phyloP scores from a whole-genome alignment of 148 eudicot genomes.

The Vaccinium myrtillus region DNA sequence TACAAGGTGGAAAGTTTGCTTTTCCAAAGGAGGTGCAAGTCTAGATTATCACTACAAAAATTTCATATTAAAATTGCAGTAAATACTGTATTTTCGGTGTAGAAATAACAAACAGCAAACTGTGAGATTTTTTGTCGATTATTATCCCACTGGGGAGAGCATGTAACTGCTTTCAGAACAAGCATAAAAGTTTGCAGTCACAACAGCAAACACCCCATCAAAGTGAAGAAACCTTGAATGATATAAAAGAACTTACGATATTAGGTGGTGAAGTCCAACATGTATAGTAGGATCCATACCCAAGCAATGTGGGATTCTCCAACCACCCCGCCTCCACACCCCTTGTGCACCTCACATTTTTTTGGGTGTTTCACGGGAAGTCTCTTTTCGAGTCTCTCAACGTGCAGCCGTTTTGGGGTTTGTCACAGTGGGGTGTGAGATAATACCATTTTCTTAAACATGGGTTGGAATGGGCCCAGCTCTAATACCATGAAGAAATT shows the following conservation, averaged over 20 bases:
- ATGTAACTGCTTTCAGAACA: constrained; percentile 6
- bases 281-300: not conserved
- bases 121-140: too few species aligned
- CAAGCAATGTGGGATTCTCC: not conserved
- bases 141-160: not conserved
- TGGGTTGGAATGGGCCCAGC: not conserved
- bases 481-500: not conserved
- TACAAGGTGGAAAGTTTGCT: not conserved
- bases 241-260: not conserved
- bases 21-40: not conserved
- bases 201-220: not conserved
- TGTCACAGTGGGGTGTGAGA: not conserved
- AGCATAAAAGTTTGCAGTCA: constrained; percentile 5
- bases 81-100: not conserved
- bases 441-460: not conserved
- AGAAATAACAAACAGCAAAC: not conserved
- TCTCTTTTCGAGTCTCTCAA: not conserved
- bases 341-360: not conserved
- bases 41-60: not conserved
- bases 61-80: not conserved
- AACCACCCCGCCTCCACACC: not conserved
- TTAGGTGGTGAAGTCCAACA: not conserved
- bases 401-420: not conserved
- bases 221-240: not conserved
- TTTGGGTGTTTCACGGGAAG: not conserved